These are phyloP conservation scores for Beauveria australis DNA, from an alignment of 2,329 filamentous ascomycete genomes.

Conservation along the genomic window DNA sequence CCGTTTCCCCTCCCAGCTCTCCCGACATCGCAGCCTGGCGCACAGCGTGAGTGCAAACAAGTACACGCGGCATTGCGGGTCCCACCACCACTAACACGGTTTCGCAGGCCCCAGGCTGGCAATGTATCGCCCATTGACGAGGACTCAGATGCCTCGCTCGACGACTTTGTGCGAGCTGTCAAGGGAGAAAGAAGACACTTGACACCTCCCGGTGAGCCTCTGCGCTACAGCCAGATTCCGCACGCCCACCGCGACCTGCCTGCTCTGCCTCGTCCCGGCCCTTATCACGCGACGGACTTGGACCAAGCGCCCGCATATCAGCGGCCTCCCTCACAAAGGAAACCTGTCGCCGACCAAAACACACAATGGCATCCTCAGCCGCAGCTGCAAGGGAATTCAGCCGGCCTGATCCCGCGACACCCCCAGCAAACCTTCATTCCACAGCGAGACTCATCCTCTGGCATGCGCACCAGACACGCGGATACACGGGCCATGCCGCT, in stretches of 20 bases:
- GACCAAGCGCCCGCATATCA: background rate
- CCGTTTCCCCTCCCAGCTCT: slow-evolving; percentile 50
- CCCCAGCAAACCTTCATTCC: slow-evolving; percentile 9
- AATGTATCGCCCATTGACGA: slow-evolving; percentile 49
- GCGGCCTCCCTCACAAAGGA: background rate
- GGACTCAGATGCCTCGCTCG: slow-evolving; percentile 20
- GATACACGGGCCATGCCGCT: slow-evolving; percentile 29
- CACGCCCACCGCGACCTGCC: background rate
- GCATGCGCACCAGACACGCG: slow-evolving; percentile 26
- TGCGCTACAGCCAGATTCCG: background rate
- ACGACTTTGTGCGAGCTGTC: background rate
- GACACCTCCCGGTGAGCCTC: background rate
- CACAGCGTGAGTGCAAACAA: slow-evolving; percentile 32
- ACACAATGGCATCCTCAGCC: background rate
- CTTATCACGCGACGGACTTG: background rate
- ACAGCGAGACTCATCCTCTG: slow-evolving; percentile 18
- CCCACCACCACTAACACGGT: slow-evolving; percentile 4
- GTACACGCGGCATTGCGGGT: slow-evolving; percentile 10
- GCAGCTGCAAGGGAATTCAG: background rate
- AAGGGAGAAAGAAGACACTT: slow-evolving; percentile 5
- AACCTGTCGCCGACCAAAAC: background rate
- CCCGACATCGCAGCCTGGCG: slow-evolving; percentile 35
- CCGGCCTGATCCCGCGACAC: background rate
- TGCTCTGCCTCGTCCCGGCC: background rate
- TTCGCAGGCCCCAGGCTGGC: slow-evolving; percentile 18